Conservation (phyloP, 1,284 basidiomycete species). For the Puccinia horiana region DNA sequence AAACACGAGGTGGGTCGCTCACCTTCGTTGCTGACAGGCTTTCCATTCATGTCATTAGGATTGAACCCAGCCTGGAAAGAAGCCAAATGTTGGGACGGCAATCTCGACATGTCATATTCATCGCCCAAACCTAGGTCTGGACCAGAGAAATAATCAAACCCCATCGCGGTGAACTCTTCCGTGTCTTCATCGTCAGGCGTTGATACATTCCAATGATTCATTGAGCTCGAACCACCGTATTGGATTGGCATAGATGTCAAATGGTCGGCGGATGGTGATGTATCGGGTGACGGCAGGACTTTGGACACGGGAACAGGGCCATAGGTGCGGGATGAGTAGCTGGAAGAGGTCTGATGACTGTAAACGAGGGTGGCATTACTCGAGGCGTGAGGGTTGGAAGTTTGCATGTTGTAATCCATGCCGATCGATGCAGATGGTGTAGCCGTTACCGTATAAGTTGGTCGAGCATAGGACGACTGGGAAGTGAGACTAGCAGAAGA, state of each 20-base stretch:
- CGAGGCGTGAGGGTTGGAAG: slow-evolving; percentile 53
- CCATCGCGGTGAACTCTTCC: slow-evolving; percentile 49
- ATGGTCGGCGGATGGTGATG: slow-evolving; percentile 23
- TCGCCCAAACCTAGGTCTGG: slow-evolving; percentile 42
- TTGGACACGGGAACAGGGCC: slow-evolving; percentile 36
- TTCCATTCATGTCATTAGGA: slow-evolving; percentile 13
- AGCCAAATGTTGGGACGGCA: slow-evolving; percentile 35
- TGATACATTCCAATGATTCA: slow-evolving; percentile 25
- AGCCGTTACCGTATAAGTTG: slow-evolving; percentile 36
- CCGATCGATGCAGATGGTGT: slow-evolving; percentile 49
- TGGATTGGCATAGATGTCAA: slow-evolving; percentile 1
- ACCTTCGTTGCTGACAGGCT: slow-evolving; percentile 38
- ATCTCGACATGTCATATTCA: slow-evolving; percentile 38
- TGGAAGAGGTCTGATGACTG: slow-evolving; percentile 20
- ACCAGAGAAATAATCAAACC: slow-evolving; percentile 49
- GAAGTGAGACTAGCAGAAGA: background rate
- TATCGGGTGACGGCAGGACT: slow-evolving; percentile 14
- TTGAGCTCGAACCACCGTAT: slow-evolving; percentile 30
- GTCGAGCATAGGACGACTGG: slow-evolving; percentile 13
- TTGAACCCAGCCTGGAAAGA: slow-evolving; percentile 36
- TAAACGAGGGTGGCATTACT: slow-evolving; percentile 51
- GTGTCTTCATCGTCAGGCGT: slow-evolving; percentile 48
- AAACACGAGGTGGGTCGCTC: slow-evolving; percentile 39
- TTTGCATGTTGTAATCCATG: slow-evolving; percentile 62
- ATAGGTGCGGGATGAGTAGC: slow-evolving; percentile 49